phyloP scores from a whole-genome alignment of 2,329 filamentous ascomycete species.

The Epichloe coenophiala region DNA sequence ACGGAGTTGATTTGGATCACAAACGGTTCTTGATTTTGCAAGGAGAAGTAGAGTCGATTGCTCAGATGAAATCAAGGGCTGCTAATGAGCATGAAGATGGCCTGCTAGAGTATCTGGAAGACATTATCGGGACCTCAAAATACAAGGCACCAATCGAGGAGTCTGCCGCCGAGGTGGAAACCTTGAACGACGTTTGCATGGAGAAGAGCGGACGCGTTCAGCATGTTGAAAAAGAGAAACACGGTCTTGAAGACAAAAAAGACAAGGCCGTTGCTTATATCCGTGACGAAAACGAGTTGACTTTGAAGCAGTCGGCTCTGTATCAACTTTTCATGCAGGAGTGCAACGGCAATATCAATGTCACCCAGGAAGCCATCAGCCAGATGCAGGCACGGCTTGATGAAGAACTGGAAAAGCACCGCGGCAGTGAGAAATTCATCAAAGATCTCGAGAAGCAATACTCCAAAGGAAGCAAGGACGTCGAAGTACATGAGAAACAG shows the following conservation, averaged over 20 bases:
- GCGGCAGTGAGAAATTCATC: conserved; percentile 80
- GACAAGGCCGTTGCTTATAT: conserved; percentile 83
- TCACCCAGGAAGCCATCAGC: conserved; percentile 79
- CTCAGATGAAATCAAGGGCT: conserved; percentile 98
- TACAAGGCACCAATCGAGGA: conserved; percentile 97
- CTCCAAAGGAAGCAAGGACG: conserved; percentile 69
- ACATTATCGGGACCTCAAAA: conserved; percentile 97
- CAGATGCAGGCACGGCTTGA: conserved; percentile 83
- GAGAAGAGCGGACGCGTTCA: conserved; percentile 94
- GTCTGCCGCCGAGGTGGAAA: conserved; percentile 77
- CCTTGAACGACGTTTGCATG: conserved; percentile 82
- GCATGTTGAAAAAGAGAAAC: conserved; percentile 96
- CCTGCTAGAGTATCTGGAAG: conserved; percentile 88
- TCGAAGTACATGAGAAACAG: conserved; percentile 69
- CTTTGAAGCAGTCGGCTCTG: conserved; percentile 75
- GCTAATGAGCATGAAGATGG: conserved; percentile 92
- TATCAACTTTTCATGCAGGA: conserved; percentile 88
- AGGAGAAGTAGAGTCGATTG: conserved; percentile 95
- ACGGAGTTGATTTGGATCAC: conserved; percentile 90
- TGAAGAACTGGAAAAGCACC: conserved; percentile 78
- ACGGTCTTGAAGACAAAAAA: conserved; percentile 81
- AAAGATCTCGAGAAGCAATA: conserved; percentile 79
- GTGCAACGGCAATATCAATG: conserved; percentile 74
- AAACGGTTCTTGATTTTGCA: conserved; percentile 96
- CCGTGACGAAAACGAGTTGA: conserved; percentile 84